These are phyloP conservation scores for Chondrostereum purpureum DNA, from an alignment of 1,284 basidiomycete genomes.

Conservation along the genomic window DNA sequence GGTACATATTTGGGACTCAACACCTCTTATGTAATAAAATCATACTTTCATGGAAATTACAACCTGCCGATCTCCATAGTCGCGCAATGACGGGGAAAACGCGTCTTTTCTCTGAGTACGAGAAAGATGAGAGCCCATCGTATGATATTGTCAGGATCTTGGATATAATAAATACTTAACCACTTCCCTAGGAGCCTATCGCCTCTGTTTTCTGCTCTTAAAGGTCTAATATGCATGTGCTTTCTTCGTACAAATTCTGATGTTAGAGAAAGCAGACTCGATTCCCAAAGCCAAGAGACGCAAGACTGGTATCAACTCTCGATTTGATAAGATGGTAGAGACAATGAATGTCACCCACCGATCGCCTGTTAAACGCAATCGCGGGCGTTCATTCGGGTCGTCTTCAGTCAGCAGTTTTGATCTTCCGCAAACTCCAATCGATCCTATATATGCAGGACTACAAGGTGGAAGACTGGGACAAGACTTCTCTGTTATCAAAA, in stretches of 20 bases:
- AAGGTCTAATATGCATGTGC: background rate
- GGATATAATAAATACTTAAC: too few relatives aligned
- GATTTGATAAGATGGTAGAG: conserved; percentile 61
- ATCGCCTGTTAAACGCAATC: conserved; percentile 18
- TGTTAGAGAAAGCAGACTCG: background rate
- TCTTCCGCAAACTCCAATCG: conserved; percentile 34
- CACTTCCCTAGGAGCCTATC: too few relatives aligned
- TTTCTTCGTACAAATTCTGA: background rate
- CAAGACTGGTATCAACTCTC: conserved; percentile 46
- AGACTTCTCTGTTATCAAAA: conserved; percentile 39
- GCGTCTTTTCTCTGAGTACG: too few relatives aligned
- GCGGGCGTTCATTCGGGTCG: conserved; percentile 33
- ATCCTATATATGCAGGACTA: conserved; percentile 28
- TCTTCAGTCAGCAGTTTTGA: conserved; percentile 40
- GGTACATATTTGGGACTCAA: too few relatives aligned
- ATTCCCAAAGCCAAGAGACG: conserved; percentile 33
- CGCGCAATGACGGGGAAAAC: too few relatives aligned
- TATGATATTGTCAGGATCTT: too few relatives aligned
- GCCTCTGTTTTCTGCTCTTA: background rate
- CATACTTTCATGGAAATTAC: too few relatives aligned
- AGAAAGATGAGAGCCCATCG: too few relatives aligned
- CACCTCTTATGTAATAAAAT: too few relatives aligned
- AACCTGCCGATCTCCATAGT: too few relatives aligned
- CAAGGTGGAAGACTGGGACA: conserved; percentile 28
- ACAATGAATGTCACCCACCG: conserved; percentile 39